A percentile compares a stretch with the other conserved stretches of the same genome.
phyloP scores from a whole-genome alignment of 2,329 filamentous ascomycete genomes.

The Colletotrichum chrysophilum region DNA sequence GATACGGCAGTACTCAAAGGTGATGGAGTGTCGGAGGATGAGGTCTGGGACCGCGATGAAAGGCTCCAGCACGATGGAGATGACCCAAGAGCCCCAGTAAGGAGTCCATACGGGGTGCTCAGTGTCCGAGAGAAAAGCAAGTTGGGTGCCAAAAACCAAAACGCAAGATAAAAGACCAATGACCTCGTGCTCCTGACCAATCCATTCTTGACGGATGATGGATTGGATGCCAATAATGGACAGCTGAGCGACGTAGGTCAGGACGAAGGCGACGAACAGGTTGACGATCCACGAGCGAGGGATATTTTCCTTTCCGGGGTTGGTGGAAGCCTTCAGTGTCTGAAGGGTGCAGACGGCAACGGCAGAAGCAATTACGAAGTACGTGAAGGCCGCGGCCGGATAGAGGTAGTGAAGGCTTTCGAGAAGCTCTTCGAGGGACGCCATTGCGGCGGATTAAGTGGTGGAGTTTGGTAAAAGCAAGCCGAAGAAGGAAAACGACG shows the following conservation, averaged over 20 bases:
- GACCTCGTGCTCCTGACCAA: constrained; percentile 50
- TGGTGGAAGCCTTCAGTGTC: constrained; percentile 41
- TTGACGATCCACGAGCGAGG: constrained; percentile 45
- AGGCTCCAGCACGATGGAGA: constrained; percentile 63
- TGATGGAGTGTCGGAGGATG: constrained; percentile 30
- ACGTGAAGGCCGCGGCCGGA: constrained; percentile 60
- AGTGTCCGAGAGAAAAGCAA: constrained; percentile 57
- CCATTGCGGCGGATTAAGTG: constrained; percentile 9
- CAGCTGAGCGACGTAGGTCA: constrained; percentile 55
- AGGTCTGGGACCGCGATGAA: constrained; percentile 39
- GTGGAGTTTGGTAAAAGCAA: neutral
- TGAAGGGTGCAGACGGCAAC: constrained; percentile 60
- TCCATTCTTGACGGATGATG: constrained; percentile 40
- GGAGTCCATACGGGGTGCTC: constrained; percentile 64
- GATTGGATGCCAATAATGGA: constrained; percentile 41
- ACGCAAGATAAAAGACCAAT: constrained; percentile 67
- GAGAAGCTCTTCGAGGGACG: constrained; percentile 36
- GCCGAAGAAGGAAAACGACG: neutral
- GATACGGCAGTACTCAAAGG: constrained; percentile 15
- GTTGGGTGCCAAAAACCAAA: constrained; percentile 67
- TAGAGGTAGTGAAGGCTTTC: constrained; percentile 62
- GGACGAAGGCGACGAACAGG: constrained; percentile 47
- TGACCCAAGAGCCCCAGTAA: constrained; percentile 65
- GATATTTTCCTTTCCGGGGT: constrained; percentile 37
- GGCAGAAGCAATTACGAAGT: constrained; percentile 58